A percentile compares a stretch with the other conserved stretches of the same genome.
These are phyloP conservation scores for Penicillium sp. DNA, from an alignment of 2,329 filamentous ascomycete species.

Conservation along the genomic window DNA sequence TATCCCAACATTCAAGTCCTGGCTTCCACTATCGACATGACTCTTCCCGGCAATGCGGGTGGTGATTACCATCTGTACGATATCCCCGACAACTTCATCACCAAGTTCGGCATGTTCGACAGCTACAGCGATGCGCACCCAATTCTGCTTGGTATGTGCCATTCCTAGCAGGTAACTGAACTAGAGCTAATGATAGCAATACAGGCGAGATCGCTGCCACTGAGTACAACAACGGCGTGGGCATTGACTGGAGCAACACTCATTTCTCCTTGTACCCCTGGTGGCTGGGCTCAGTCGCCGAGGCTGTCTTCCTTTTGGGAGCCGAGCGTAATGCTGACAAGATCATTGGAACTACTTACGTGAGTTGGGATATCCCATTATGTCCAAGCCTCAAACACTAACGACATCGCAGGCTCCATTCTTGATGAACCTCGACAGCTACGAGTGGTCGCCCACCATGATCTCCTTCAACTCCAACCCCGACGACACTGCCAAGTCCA, in stretches of 20 bases:
- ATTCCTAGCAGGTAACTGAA: neutral
- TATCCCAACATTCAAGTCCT: slow-evolving; percentile 63
- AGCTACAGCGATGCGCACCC: slow-evolving; percentile 43
- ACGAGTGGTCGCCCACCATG: slow-evolving; percentile 41
- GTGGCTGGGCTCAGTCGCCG: slow-evolving; percentile 67
- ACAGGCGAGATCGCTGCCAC: slow-evolving; percentile 38
- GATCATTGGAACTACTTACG: slow-evolving; percentile 38
- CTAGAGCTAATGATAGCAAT: neutral
- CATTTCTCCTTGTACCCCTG: slow-evolving; percentile 57
- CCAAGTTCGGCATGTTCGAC: slow-evolving; percentile 61
- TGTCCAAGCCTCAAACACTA: neutral
- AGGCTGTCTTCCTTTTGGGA: slow-evolving; percentile 69
- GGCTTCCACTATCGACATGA: slow-evolving; percentile 38
- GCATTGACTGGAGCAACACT: slow-evolving; percentile 54
- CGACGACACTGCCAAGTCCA: slow-evolving; percentile 37
- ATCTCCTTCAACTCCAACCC: slow-evolving; percentile 40
- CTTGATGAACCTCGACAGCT: slow-evolving; percentile 37
- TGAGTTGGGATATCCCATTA: slow-evolving; percentile 12
- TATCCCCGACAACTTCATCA: slow-evolving; percentile 58
- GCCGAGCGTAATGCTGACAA: slow-evolving; percentile 64
- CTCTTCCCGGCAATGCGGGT: slow-evolving; percentile 33
- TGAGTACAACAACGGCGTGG: slow-evolving; percentile 52
- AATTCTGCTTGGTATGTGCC: slow-evolving; percentile 33
- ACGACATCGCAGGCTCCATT: slow-evolving; percentile 32
- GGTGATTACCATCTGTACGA: slow-evolving; percentile 58